A percentile compares a stretch with the other conserved stretches of the same genome.
These are phyloP conservation scores for grape (Vitis vinifera) DNA, from an alignment of 164 flowering plant genomes.

Conservation along the genomic window DNA sequence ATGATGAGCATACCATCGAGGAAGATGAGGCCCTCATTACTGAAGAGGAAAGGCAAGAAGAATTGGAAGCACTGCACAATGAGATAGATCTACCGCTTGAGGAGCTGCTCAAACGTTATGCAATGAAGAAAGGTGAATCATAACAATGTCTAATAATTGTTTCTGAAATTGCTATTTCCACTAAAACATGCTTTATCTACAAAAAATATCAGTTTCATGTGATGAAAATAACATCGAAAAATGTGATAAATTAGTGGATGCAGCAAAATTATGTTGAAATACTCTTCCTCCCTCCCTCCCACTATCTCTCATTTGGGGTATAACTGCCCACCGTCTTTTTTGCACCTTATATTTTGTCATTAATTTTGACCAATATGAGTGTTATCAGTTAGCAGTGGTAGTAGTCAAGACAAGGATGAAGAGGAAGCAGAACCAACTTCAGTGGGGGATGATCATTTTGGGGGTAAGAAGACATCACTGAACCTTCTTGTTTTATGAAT, in stretches of 20 bases:
- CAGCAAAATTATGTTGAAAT: not conserved
- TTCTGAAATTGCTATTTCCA: not conserved
- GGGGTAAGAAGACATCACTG: slow-evolving; percentile 23
- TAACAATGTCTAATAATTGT: not conserved
- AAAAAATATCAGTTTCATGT: too few relatives aligned
- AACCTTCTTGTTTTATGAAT: slow-evolving; percentile 2
- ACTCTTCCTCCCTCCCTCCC: not conserved
- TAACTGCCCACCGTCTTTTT: not conserved
- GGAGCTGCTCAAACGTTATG: slow-evolving; percentile 80
- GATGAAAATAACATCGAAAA: too few relatives aligned
- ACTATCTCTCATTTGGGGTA: not conserved
- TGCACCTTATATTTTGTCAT: slow-evolving; percentile 2
- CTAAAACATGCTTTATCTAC: not conserved
- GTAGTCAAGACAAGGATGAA: slow-evolving; percentile 37
- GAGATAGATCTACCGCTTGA: slow-evolving; percentile 88
- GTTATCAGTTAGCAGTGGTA: slow-evolving; percentile 51
- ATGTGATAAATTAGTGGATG: not conserved
- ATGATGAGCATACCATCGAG: slow-evolving; percentile 90
- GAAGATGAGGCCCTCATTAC: slow-evolving; percentile 93
- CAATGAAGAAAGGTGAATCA: slow-evolving; percentile 38
- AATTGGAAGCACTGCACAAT: slow-evolving; percentile 74
- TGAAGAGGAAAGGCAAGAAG: slow-evolving; percentile 80
- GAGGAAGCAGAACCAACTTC: slow-evolving; percentile 16
- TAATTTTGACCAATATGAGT: slow-evolving; percentile 19
- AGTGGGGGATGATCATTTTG: slow-evolving; percentile 16